These are phyloP conservation scores for Fistulinella prunicolor DNA, from an alignment of 768 basidiomycete species.

Conservation along the genomic window DNA sequence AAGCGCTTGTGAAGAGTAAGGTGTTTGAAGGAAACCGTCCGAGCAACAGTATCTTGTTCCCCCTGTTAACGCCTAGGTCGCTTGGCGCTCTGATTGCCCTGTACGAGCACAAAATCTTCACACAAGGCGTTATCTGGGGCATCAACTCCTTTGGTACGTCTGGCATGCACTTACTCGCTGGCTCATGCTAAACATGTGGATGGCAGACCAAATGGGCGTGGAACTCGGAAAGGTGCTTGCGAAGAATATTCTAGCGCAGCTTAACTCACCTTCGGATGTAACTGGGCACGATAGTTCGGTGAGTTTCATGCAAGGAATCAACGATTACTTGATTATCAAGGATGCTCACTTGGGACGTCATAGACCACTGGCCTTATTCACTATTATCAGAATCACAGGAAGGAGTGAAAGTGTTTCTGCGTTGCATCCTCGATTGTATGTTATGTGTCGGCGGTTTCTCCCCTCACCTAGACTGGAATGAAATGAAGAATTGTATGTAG, in stretches of 20 bases:
- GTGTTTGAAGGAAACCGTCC: constrained; percentile 98
- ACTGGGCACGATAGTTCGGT: constrained; percentile 86
- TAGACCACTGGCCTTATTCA: constrained; percentile 96
- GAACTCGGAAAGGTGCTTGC: constrained; percentile 97
- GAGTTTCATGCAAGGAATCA: constrained; percentile 11
- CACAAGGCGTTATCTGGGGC: constrained; percentile 95
- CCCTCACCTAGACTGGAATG: neutral
- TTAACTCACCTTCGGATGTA: constrained; percentile 75
- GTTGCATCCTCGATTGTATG: neutral
- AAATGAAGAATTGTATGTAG: constrained; percentile 14
- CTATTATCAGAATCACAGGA: constrained; percentile 90
- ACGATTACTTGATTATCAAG: neutral
- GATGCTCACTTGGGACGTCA: too few species aligned
- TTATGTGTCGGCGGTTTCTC: neutral
- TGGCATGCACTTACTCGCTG: neutral
- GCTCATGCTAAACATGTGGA: neutral
- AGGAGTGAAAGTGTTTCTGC: constrained; percentile 46
- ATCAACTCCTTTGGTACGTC: constrained; percentile 93
- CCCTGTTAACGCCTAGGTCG: constrained; percentile 82
- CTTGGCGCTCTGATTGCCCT: constrained; percentile 86
- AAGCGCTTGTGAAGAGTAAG: constrained; percentile 91
- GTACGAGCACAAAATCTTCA: constrained; percentile 99
- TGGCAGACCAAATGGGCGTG: constrained; percentile 96
- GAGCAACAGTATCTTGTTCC: constrained; percentile 96
- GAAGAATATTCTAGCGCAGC: constrained; percentile 90